A percentile compares a stretch with the other conserved stretches of the same genome.
These are phyloP conservation scores for Tetracentron sinense DNA, from an alignment of 164 flowering plant genomes.

Conservation along the genomic window DNA sequence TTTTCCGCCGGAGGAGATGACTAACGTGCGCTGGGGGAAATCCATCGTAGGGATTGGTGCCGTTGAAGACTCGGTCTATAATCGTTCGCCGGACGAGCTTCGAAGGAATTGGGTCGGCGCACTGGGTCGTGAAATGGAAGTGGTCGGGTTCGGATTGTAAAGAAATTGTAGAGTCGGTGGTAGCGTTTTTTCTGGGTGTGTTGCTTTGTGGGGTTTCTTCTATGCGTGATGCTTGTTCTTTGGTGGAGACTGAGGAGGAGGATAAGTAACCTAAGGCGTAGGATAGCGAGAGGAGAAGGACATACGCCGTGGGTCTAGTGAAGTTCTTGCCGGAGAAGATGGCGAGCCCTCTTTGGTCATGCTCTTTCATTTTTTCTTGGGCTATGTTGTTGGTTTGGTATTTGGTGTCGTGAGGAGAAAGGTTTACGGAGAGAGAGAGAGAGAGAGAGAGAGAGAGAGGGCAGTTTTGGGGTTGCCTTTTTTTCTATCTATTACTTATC, in stretches of 20 bases:
- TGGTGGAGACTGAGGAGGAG: slow-evolving; percentile 10
- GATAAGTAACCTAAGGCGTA: slow-evolving; percentile 41
- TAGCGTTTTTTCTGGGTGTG: not conserved
- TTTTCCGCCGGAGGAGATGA: slow-evolving; percentile 25
- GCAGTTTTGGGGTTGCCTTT: too few species aligned
- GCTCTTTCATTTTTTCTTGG: too few species aligned
- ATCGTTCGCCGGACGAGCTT: slow-evolving; percentile 37
- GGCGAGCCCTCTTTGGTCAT: too few species aligned
- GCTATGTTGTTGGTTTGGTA: too few species aligned
- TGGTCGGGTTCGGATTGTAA: slow-evolving; percentile 24
- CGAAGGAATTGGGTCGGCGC: slow-evolving; percentile 37
- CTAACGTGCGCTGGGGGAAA: slow-evolving; percentile 57
- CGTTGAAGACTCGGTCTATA: slow-evolving; percentile 46
- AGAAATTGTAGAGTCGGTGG: not conserved
- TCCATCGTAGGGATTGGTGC: slow-evolving; percentile 43
- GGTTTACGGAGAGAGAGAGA: too few species aligned
- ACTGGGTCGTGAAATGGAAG: slow-evolving; percentile 35
- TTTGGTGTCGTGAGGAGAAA: too few species aligned
- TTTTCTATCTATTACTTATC: too few species aligned
- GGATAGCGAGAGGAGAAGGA: slow-evolving; percentile 32
- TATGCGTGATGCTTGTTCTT: not conserved
- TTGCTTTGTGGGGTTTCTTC: not conserved
- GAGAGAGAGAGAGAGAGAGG: too few species aligned
- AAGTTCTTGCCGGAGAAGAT: slow-evolving; percentile 10
- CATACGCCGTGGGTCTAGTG: slow-evolving; percentile 16